A percentile compares a stretch with the other conserved stretches of the same genome.
phyloP scores from a whole-genome alignment of 1,284 basidiomycete genomes.

The Termitomyces sp. region DNA sequence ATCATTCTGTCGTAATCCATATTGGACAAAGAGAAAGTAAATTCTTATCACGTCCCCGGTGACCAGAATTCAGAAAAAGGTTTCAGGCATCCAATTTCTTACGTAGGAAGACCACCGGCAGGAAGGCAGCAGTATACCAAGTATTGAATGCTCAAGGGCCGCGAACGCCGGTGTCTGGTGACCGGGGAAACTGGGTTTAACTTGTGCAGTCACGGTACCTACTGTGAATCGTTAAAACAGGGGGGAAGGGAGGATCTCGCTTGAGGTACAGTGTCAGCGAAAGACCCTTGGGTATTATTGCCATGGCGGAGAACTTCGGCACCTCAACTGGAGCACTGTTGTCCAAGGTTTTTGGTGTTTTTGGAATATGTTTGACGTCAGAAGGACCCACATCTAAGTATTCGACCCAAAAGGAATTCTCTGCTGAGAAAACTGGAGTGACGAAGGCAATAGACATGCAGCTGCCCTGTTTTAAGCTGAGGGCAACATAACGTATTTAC shows the following conservation, averaged over 20 bases:
- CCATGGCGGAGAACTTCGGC: background rate
- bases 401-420: background rate
- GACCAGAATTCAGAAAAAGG: background rate
- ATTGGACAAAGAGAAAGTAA: background rate
- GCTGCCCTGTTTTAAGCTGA: background rate
- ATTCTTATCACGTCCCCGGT: background rate
- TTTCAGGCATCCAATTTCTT: conserved; percentile 4
- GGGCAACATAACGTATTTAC: conserved; percentile 8
- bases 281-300: background rate
- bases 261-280: background rate
- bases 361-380: background rate
- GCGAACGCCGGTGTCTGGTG: conserved; percentile 13
- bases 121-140: conserved; percentile 6
- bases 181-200: conserved; percentile 1
- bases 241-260: background rate
- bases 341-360: background rate
- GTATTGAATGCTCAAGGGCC: conserved; percentile 4
- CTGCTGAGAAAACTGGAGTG: background rate
- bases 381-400: background rate
- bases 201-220: background rate
- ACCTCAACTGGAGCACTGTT: background rate
- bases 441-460: background rate
- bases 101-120: conserved; percentile 6
- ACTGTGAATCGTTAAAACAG: conserved; percentile 4
- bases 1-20: background rate